phyloP scores from a whole-genome alignment of 345 rosid genomes.

The Leavenworthia alabamica region DNA sequence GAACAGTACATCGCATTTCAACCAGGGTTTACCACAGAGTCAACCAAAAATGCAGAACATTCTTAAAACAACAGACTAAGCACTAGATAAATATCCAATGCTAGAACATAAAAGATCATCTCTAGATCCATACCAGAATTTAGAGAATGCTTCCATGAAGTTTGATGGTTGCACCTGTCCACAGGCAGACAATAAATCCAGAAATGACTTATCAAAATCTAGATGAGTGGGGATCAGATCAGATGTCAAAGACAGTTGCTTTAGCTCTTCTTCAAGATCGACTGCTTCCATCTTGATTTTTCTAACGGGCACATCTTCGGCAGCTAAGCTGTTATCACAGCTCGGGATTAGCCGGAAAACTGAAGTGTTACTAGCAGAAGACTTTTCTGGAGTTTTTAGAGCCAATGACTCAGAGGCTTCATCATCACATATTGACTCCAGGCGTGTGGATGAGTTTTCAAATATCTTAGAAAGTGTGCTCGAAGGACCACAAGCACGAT shows the following conservation, averaged over 20 bases:
- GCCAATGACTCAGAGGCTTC: conserved; percentile 24
- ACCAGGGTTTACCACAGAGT: not conserved
- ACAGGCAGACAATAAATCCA: conserved; percentile 60
- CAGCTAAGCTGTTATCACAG: conserved; percentile 18
- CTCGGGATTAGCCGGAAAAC: conserved; percentile 38
- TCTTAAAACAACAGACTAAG: not conserved
- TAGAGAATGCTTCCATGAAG: conserved; percentile 62
- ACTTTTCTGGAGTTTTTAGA: conserved; percentile 47
- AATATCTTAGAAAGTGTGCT: conserved; percentile 72
- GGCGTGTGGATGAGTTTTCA: conserved; percentile 38
- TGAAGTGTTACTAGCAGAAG: conserved; percentile 22
- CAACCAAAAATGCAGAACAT: conserved; percentile 5
- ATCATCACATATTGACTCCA: conserved; percentile 30
- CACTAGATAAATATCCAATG: not conserved
- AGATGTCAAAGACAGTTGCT: conserved; percentile 62
- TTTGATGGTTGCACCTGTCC: conserved; percentile 53
- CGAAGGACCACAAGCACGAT: conserved; percentile 52
- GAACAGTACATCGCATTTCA: not conserved
- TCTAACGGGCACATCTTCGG: conserved; percentile 26
- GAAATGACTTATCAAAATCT: conserved; percentile 46
- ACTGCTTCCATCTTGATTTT: conserved; percentile 21
- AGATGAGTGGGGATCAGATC: conserved; percentile 35
- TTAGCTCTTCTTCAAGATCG: conserved; percentile 55
- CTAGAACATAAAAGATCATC: not conserved
- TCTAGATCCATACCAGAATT: conserved; percentile 56